Percentiles rank a stretch among this genome's conserved stretches.
Conservation (phyloP, 306 rosid genomes). For the Glycine latifolia region DNA sequence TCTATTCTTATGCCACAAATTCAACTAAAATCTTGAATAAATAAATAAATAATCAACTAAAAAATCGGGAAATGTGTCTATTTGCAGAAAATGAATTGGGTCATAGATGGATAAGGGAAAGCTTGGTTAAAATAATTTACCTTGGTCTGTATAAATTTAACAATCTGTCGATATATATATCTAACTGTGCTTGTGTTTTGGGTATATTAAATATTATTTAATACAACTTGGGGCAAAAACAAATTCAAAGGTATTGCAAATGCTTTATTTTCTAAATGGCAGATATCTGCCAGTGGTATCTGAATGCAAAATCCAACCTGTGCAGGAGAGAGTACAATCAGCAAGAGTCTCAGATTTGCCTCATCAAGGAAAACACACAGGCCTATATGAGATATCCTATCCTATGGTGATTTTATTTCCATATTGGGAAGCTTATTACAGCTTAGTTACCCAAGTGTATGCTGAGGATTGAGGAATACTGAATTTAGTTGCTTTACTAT, state of each 20-base stretch:
- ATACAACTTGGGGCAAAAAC: slow-evolving; percentile 10
- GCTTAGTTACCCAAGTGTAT: background rate
- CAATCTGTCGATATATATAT: background rate
- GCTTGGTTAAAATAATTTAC: background rate
- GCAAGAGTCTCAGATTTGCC: slow-evolving; percentile 9
- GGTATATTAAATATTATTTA: background rate
- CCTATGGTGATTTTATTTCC: background rate
- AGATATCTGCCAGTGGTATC: background rate
- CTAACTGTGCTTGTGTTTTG: background rate
- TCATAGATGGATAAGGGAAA: no score
- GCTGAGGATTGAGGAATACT: slow-evolving; percentile 2
- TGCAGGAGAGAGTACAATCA: slow-evolving; percentile 30
- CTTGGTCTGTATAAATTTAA: background rate
- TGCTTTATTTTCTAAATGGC: background rate
- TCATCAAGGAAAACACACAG: slow-evolving; percentile 5
- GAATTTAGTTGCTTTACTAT: background rate
- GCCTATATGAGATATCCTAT: background rate
- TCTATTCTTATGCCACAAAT: background rate
- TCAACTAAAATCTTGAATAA: background rate
- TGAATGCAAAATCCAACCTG: background rate
- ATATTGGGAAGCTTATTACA: background rate
- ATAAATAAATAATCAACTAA: background rate
- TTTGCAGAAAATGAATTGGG: slow-evolving; percentile 3
- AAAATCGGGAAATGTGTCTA: background rate
- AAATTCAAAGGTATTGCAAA: background rate